Evolutionary conservation across 148 eudicot species (phyloP), one percentile per base, ranked within the genome.

Genomic region (Gaultheria prostrata): DNA sequence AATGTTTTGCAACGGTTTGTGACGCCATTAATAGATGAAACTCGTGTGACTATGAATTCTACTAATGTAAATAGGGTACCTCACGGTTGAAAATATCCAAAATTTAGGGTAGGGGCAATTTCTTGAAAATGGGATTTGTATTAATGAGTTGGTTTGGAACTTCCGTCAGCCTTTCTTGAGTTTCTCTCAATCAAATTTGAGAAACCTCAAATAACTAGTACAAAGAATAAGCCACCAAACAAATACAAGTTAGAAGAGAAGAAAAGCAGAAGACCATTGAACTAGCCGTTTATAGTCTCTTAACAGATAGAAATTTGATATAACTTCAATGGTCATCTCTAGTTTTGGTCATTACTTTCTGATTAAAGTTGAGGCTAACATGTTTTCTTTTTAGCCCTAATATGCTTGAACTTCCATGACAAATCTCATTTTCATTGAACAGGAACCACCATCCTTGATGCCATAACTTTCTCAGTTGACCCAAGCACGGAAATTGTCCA

Each of bases 391-490:
- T 73, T 35, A 11, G 11, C 50, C 24, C 10, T 73, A 73, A 39
- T 70, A 39, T 39, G 43, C 4, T 39, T 39, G 43, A 39, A 39
- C 43, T 39, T 17, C 75, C 45, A 43, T 74, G 83, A 76, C 80
- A 85, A 48, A 53, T 5, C 33, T 11, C 11, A 12, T 82, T 76
- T 32, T 32, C 30, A 50, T 85, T 77, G 75, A 63, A 65, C 89
- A 92, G 94, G 95, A 80, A 92, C 95, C n/a, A 91, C 97, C 51
- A 91, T 95, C 76, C 90, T 92, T 63, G 59, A 86, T 88, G 98
- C 93, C 49, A 79, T 92, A 83, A 90, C 77, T 59, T 86, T 94
- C 13, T 84, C 94, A 10, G 89, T 95, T 54, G 91, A 88, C 82
- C 87, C 87, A 70, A 90, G 63, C 90, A 93, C 95, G 26, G 86